Percentiles rank a stretch among this genome's conserved stretches.
phyloP scores from a whole-genome alignment of 140 eudicot species.

The Cichorium intybus region DNA sequence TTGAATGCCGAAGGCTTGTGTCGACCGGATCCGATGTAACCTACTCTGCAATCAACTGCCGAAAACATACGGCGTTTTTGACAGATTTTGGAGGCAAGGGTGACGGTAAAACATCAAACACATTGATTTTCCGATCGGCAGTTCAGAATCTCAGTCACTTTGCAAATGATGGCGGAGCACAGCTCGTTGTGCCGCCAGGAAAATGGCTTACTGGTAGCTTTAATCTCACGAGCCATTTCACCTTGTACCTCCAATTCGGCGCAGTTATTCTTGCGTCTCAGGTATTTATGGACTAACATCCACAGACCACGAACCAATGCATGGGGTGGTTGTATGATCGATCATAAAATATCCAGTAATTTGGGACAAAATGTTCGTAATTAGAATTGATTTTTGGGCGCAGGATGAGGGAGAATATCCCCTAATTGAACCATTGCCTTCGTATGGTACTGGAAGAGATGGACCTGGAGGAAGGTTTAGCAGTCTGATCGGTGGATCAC shows the following conservation, averaged over 20 bases:
- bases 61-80: slow-evolving; percentile 58
- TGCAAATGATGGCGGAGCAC: slow-evolving; percentile 64
- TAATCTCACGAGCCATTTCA: slow-evolving; percentile 70
- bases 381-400: not conserved
- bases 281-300: slow-evolving; percentile 30
- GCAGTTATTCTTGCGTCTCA: slow-evolving; percentile 75
- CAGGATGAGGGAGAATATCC: slow-evolving; percentile 78
- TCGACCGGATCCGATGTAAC: not conserved
- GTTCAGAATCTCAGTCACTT: slow-evolving; percentile 45
- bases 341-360: not conserved
- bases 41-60: slow-evolving; percentile 51
- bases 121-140: slow-evolving; percentile 61
- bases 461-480: slow-evolving; percentile 55
- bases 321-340: not conserved
- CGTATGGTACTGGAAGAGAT: slow-evolving; percentile 82
- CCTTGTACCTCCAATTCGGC: slow-evolving; percentile 59
- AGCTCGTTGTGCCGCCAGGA: slow-evolving; percentile 74
- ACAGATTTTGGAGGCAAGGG: slow-evolving; percentile 78
- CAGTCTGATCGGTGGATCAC: slow-evolving; percentile 66
- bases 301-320: not conserved
- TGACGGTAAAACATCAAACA: slow-evolving; percentile 68
- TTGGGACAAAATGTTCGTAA: not conserved
- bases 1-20: slow-evolving; percentile 25
- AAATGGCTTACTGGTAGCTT: slow-evolving; percentile 88
- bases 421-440: slow-evolving; percentile 56